A percentile compares a stretch with the other conserved stretches of the same genome.
These are phyloP conservation scores for Vanrija sp. DNA, from an alignment of 1,284 basidiomycete genomes.

Conservation along the genomic window DNA sequence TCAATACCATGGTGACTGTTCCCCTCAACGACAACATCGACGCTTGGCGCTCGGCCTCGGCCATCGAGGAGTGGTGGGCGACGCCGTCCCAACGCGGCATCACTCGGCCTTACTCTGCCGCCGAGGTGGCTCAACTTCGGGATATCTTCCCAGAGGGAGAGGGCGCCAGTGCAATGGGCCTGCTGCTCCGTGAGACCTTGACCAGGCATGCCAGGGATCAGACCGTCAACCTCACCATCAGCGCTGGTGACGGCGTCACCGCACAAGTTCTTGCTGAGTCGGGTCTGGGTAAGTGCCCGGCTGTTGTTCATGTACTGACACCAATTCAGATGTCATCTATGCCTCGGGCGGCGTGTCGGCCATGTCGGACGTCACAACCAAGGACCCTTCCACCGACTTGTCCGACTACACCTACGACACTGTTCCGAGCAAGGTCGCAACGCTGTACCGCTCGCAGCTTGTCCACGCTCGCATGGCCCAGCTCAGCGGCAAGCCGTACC, in stretches of 20 bases:
- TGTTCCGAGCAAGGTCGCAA: slow-evolving; percentile 13
- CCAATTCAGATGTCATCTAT: slow-evolving; percentile 1
- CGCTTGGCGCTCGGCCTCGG: background rate
- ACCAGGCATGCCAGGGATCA: slow-evolving; percentile 5
- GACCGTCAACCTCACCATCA: slow-evolving; percentile 5
- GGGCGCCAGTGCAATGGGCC: slow-evolving; percentile 11
- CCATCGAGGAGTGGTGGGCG: slow-evolving; percentile 20
- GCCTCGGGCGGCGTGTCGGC: slow-evolving; percentile 9
- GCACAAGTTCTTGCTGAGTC: slow-evolving; percentile 13
- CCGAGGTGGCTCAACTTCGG: slow-evolving; percentile 17
- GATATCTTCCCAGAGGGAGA: slow-evolving; percentile 19
- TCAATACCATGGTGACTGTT: no score
- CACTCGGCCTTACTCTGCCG: slow-evolving; percentile 18
- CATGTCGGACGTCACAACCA: slow-evolving; percentile 2
- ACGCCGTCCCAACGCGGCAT: slow-evolving; percentile 14
- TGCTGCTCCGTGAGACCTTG: slow-evolving; percentile 11
- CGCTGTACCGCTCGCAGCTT: slow-evolving; percentile 16
- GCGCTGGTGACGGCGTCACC: slow-evolving; percentile 6
- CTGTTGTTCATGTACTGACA: background rate
- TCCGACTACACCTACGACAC: slow-evolving; percentile 21
- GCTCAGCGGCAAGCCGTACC: background rate
- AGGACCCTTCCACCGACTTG: slow-evolving; percentile 8
- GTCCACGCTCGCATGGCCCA: slow-evolving; percentile 12
- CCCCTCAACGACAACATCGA: no score
- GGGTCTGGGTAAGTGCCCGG: slow-evolving; percentile 16